Evolutionary conservation across 495 filamentous ascomycete genomes (phyloP).

Genomic region (Pseudomonodictys pantanalensis): DNA sequence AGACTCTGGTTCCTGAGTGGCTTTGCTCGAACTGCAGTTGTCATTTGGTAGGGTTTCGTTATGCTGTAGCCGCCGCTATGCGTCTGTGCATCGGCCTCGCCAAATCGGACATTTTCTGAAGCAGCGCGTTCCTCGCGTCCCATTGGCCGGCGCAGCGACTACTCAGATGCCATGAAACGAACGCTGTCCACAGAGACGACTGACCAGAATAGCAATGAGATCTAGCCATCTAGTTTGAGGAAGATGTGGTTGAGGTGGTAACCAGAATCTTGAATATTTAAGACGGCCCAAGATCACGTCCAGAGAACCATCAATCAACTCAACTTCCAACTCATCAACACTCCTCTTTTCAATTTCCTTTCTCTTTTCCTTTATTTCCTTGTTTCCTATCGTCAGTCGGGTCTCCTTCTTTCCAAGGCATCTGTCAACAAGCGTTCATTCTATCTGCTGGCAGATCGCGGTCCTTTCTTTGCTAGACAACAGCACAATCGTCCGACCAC

Average conservation of each 20-base stretch:
- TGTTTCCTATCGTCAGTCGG: constrained; percentile 25
- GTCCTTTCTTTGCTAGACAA: constrained; percentile 27
- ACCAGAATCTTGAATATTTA: constrained; percentile 30
- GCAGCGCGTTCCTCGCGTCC: constrained; percentile 14
- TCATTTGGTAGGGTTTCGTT: constrained; percentile 15
- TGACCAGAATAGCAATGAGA: constrained; percentile 30
- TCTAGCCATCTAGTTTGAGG: constrained; percentile 23
- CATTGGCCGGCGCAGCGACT: constrained; percentile 34
- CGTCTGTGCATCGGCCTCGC: constrained; percentile 28
- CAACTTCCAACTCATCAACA: constrained; percentile 25
- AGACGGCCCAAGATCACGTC: constrained; percentile 15
- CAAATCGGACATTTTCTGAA: constrained; percentile 32
- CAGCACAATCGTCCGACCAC: constrained; percentile 19
- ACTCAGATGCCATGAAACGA: constrained; percentile 34
- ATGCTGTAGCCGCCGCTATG: constrained; percentile 32
- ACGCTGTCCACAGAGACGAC: neutral
- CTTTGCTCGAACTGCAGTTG: constrained; percentile 13
- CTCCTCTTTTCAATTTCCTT: constrained; percentile 32
- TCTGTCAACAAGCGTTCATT: constrained; percentile 29
- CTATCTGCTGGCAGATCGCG: constrained; percentile 35
- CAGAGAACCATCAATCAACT: constrained; percentile 27
- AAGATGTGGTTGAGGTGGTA: constrained; percentile 11
- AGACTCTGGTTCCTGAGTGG: constrained; percentile 26
- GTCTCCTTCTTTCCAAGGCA: constrained; percentile 33
- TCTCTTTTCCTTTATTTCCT: constrained; percentile 29